Conservation (phyloP, 2,329 filamentous ascomycete species). For the Alternaria gansuensis region DNA sequence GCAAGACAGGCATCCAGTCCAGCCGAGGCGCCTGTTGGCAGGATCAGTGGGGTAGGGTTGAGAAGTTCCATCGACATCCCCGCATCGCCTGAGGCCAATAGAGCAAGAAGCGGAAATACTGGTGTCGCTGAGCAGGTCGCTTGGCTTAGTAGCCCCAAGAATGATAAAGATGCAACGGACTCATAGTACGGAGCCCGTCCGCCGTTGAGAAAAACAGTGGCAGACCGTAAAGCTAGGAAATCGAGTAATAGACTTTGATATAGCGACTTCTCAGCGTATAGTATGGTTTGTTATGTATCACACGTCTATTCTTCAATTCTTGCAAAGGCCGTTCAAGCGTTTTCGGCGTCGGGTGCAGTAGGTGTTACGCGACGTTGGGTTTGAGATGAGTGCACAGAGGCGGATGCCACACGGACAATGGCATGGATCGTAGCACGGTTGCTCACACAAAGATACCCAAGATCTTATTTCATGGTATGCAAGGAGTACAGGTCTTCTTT, state of each 20-base stretch:
- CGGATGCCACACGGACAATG: conserved; percentile 15
- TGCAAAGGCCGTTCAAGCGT: neutral
- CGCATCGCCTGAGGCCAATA: conserved; percentile 25
- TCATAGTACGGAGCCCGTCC: conserved; percentile 8
- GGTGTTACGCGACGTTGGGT: conserved; percentile 20
- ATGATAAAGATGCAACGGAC: conserved; percentile 13
- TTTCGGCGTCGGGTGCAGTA: conserved; percentile 15
- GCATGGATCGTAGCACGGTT: conserved; percentile 18
- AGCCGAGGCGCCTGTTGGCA: conserved; percentile 34
- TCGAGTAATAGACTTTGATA: neutral
- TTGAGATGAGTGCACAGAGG: conserved; percentile 20
- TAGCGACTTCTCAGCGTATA: neutral
- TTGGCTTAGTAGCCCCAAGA: conserved; percentile 37
- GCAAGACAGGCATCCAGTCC: conserved; percentile 30
- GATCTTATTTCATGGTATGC: conserved; percentile 24
- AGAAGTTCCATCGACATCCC: conserved; percentile 46
- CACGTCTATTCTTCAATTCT: neutral
- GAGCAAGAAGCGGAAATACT: conserved; percentile 36
- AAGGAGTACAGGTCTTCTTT: conserved; percentile 5
- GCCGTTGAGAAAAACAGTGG: neutral
- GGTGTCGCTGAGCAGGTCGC: conserved; percentile 49
- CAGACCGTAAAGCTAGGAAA: neutral
- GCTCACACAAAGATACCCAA: conserved; percentile 26
- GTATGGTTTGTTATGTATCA: neutral
- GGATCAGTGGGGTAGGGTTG: conserved; percentile 42